Conservation (phyloP, 169 alveolate species). For the Plasmodium gonderi region DNA sequence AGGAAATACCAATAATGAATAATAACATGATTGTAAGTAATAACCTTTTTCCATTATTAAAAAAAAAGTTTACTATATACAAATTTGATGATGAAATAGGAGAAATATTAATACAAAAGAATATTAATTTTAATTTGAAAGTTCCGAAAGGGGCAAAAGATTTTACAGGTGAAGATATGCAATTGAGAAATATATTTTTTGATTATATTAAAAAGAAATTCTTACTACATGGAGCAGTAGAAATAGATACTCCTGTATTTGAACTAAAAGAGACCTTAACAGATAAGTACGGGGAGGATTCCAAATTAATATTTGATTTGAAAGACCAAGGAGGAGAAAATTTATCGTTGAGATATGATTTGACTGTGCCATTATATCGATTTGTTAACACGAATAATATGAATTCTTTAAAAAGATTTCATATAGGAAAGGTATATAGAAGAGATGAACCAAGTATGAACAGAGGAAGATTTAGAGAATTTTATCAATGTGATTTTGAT, state of each 20-base stretch:
- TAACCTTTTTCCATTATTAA: background rate
- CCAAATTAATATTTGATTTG: slow-evolving; percentile 95
- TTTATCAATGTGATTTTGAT: slow-evolving; percentile 98
- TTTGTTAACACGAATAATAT: slow-evolving; percentile 91
- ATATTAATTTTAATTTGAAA: slow-evolving; percentile 87
- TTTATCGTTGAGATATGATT: slow-evolving; percentile 95
- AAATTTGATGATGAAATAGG: slow-evolving; percentile 19
- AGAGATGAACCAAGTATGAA: slow-evolving; percentile 97
- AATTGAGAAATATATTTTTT: slow-evolving; percentile 91
- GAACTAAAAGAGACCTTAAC: slow-evolving; percentile 95
- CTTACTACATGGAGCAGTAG: slow-evolving; percentile 96
- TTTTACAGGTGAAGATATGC: slow-evolving; percentile 93
- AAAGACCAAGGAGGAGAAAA: slow-evolving; percentile 98
- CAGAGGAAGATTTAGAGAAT: slow-evolving; percentile 97
- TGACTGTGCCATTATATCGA: slow-evolving; percentile 98
- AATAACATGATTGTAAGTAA: background rate
- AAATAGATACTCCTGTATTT: slow-evolving; percentile 98
- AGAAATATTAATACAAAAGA: slow-evolving; percentile 79
- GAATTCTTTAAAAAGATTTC: slow-evolving; percentile 93
- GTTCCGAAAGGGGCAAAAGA: slow-evolving; percentile 97
- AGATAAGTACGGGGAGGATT: slow-evolving; percentile 98
- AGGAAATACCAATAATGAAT: background rate
- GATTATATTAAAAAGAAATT: slow-evolving; percentile 89
- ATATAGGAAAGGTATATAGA: slow-evolving; percentile 97
- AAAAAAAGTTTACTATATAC: slow-evolving; percentile 11